These are phyloP conservation scores for Ceratopteris richardii DNA, from an alignment of 75 land plant species.

Conservation along the genomic window DNA sequence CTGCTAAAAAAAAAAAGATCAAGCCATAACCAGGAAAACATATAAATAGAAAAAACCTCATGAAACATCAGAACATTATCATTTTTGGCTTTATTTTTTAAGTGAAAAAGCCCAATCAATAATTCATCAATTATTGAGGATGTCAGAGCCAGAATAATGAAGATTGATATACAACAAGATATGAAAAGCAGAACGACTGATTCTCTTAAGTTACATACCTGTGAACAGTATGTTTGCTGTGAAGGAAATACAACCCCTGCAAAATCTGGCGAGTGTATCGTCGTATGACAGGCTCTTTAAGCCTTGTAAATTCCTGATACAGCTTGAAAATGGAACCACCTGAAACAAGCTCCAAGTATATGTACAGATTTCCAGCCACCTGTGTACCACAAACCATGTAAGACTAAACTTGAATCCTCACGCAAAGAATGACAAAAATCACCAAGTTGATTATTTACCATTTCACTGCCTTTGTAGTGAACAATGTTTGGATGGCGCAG, in stretches of 20 bases:
- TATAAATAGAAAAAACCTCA: too few species aligned
- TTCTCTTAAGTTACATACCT: constrained; percentile 43
- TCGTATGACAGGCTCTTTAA: constrained; percentile 70
- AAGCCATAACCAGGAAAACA: too few species aligned
- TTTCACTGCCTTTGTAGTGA: constrained; percentile 72
- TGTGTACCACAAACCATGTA: constrained; percentile 14
- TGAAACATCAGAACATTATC: too few species aligned
- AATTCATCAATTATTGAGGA: too few species aligned
- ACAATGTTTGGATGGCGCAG: constrained; percentile 76
- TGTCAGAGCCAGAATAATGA: too few species aligned
- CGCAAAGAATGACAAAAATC: background rate
- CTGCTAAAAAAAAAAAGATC: too few species aligned
- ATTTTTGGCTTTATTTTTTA: too few species aligned
- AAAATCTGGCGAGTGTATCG: constrained; percentile 78
- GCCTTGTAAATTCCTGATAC: constrained; percentile 71
- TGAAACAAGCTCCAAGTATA: constrained; percentile 83
- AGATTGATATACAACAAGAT: too few species aligned
- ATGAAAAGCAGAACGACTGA: too few species aligned
- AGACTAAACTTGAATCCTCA: background rate
- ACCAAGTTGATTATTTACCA: constrained; percentile 25
- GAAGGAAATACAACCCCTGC: constrained; percentile 64
- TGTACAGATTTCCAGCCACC: constrained; percentile 67
- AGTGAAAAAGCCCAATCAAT: too few species aligned
- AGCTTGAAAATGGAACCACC: constrained; percentile 83
- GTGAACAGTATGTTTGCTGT: constrained; percentile 64